Conservation (phyloP, 2,329 filamentous ascomycete species). For the Akanthomyces muscarius region DNA sequence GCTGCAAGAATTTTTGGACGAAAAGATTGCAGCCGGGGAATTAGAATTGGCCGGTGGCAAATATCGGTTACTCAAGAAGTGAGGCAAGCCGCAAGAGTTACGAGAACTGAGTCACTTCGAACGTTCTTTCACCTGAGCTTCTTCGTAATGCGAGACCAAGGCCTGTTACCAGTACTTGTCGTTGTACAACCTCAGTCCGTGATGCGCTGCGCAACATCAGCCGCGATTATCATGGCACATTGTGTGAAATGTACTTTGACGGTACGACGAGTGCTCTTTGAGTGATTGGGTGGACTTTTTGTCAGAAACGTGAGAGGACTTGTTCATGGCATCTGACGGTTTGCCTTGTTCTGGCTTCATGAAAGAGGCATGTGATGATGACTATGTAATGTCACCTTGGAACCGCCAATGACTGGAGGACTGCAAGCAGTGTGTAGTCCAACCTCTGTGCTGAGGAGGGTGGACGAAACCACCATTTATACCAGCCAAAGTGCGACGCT, state of each 20-base stretch:
- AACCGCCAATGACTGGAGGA: neutral
- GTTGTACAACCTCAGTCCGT: neutral
- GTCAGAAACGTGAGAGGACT: neutral
- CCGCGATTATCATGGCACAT: conserved; percentile 8
- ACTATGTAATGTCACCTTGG: neutral
- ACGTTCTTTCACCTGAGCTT: neutral
- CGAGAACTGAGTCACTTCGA: conserved; percentile 1
- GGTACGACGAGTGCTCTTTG: neutral
- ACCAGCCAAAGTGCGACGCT: neutral
- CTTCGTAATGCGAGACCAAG: neutral
- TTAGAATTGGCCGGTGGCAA: conserved; percentile 67
- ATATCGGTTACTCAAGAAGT: conserved; percentile 63
- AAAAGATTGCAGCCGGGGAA: conserved; percentile 70
- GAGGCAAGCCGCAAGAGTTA: conserved; percentile 22
- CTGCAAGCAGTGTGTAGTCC: neutral
- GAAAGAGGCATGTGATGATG: neutral
- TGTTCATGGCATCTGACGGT: neutral
- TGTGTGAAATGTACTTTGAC: neutral
- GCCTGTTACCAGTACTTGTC: neutral
- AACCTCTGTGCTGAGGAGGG: neutral
- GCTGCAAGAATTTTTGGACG: conserved; percentile 70
- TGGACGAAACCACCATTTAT: neutral
- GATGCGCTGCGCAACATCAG: conserved; percentile 17
- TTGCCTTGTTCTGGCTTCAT: neutral
- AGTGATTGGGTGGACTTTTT: neutral